phyloP scores from a whole-genome alignment of 2,329 filamentous ascomycete genomes.

The Stachybotrys chlorohalonatus region DNA sequence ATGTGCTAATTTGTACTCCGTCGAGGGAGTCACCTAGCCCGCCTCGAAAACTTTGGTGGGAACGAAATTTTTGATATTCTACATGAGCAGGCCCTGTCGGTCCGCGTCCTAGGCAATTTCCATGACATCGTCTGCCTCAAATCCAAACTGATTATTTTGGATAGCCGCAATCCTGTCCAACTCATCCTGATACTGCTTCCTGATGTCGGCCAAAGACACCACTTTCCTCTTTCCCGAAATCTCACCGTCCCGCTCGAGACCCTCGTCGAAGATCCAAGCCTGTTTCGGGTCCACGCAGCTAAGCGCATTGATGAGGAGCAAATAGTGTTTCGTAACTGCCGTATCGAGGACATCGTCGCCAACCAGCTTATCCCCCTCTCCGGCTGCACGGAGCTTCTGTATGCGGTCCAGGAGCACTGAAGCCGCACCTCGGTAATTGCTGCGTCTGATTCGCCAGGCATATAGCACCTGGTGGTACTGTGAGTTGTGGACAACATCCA shows the following conservation, averaged over 20 bases:
- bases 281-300: constrained; percentile 72
- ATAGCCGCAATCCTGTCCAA: constrained; percentile 82
- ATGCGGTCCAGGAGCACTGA: constrained; percentile 54
- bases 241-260: constrained; percentile 12
- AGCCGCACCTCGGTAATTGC: constrained; percentile 76
- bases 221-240: constrained; percentile 55
- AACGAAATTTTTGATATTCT: constrained; percentile 9
- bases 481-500: constrained; percentile 54
- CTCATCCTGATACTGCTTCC: constrained; percentile 83
- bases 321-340: constrained; percentile 63
- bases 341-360: constrained; percentile 52
- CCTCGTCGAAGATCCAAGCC: constrained; percentile 63
- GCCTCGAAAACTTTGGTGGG: constrained; percentile 10
- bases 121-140: constrained; percentile 49
- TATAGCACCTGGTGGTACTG: constrained; percentile 88
- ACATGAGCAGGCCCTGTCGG: constrained; percentile 7
- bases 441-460: constrained; percentile 75
- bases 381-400: constrained; percentile 49
- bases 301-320: constrained; percentile 88
- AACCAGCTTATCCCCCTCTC: constrained; percentile 48
- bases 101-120: constrained; percentile 31
- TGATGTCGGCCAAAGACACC: constrained; percentile 75
- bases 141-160: constrained; percentile 81
- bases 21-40: constrained; percentile 18
- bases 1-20: constrained; percentile 13